A percentile compares a stretch with the other conserved stretches of the same genome.
Evolutionary conservation across 106 monocot genomes (phyloP).

Genomic region (Allium fistulosum): DNA sequence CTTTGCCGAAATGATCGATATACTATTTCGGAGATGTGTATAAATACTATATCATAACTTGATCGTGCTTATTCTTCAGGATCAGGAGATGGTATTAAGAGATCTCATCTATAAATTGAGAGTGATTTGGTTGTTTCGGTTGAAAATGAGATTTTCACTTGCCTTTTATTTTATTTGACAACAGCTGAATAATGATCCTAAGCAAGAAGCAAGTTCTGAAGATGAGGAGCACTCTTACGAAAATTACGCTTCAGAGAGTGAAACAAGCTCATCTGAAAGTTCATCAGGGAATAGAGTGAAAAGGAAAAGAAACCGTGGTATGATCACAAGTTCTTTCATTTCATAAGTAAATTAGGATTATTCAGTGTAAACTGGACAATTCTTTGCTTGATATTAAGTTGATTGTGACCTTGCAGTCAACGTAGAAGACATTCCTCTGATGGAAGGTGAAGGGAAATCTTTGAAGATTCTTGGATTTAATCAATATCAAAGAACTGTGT

Average conservation of each 20-base stretch:
- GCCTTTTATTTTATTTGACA: no score
- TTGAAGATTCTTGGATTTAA: constrained; percentile 90
- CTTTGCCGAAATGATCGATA: no score
- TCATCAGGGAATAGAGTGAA: constrained; percentile 31
- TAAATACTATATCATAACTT: no score
- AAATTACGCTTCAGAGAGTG: constrained; percentile 68
- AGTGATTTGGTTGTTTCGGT: no score
- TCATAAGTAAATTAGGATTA: no score
- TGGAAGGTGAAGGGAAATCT: constrained; percentile 86
- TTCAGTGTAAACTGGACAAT: background rate
- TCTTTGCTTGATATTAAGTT: background rate
- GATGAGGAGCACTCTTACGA: constrained; percentile 87
- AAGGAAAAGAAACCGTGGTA: constrained; percentile 70
- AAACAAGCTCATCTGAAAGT: constrained; percentile 32
- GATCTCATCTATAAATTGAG: no score
- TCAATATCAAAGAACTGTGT: constrained; percentile 67
- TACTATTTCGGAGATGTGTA: no score
- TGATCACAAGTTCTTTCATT: background rate
- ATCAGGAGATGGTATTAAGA: no score
- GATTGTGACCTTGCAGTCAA: background rate
- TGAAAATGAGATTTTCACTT: no score
- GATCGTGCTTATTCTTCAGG: no score
- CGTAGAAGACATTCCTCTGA: constrained; percentile 57
- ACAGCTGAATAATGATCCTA: constrained; percentile 46
- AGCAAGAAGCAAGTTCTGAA: constrained; percentile 62